These are phyloP conservation scores for Debaryomyces fabryi DNA, from an alignment of 1,139 yeast genomes.

Conservation along the genomic window DNA sequence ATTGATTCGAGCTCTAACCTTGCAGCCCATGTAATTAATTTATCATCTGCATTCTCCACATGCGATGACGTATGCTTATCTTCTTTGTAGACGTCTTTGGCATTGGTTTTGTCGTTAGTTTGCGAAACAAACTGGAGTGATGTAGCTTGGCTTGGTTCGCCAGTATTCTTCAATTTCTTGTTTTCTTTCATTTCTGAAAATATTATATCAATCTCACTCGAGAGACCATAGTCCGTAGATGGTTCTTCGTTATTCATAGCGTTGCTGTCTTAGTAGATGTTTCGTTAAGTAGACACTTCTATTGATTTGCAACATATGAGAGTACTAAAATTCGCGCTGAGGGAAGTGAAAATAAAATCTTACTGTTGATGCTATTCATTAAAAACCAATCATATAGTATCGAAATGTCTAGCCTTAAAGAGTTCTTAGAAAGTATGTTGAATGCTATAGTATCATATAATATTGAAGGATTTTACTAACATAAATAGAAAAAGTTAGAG, in stretches of 20 bases:
- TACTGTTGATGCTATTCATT: background rate
- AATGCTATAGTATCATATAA: background rate
- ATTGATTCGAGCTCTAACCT: conserved; percentile 36
- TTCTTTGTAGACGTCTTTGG: background rate
- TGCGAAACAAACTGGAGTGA: conserved; percentile 8
- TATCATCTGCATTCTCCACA: background rate
- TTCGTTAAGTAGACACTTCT: background rate
- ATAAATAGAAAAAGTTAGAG: conserved; percentile 56
- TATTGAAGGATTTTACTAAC: conserved; percentile 30
- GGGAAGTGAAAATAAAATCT: conserved; percentile 1
- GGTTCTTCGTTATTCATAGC: conserved; percentile 9
- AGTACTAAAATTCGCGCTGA: conserved; percentile 2
- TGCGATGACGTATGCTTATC: no score
- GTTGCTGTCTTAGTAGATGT: background rate
- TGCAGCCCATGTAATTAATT: conserved; percentile 33
- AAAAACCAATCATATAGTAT: background rate
- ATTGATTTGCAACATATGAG: conserved; percentile 2
- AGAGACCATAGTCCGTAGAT: conserved; percentile 9
- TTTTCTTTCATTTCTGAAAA: conserved; percentile 3
- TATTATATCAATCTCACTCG: conserved; percentile 10
- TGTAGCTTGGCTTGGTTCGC: conserved; percentile 4
- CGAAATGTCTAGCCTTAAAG: conserved; percentile 41
- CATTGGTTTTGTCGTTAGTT: background rate
- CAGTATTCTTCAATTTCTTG: background rate
- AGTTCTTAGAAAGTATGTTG: conserved; percentile 44